Conservation (phyloP, 768 basidiomycete species). For the Lactarius tabidus region DNA sequence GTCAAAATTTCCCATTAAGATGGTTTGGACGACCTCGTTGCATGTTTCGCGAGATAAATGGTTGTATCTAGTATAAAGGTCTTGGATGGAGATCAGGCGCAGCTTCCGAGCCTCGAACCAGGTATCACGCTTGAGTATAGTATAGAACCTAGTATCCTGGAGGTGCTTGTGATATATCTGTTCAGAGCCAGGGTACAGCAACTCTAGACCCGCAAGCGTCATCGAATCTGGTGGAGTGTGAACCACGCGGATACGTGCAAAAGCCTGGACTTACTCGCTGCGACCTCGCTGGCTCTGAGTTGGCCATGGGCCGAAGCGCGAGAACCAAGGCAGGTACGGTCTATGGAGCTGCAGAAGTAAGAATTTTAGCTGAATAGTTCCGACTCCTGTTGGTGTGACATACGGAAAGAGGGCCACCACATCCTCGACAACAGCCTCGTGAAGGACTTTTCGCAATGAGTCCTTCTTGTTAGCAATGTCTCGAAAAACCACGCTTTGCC, state of each 20-base stretch:
- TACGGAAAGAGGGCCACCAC: not conserved
- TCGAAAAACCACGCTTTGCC: not conserved
- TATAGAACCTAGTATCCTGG: not conserved
- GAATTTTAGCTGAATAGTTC: not conserved
- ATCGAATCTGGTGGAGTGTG: not conserved
- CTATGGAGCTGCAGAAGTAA: not conserved
- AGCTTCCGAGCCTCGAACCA: not conserved
- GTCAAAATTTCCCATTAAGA: not conserved
- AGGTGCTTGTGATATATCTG: not conserved
- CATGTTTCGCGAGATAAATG: not conserved
- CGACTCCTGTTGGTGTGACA: not conserved
- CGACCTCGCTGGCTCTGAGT: not conserved
- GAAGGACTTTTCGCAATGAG: not conserved
- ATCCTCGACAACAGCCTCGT: not conserved
- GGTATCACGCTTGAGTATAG: not conserved
- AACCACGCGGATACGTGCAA: not conserved
- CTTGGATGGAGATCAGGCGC: not conserved
- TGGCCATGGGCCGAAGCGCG: too few species aligned
- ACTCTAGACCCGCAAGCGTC: not conserved
- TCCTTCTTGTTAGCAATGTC: not conserved
- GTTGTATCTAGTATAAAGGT: not conserved
- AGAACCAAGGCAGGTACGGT: not conserved
- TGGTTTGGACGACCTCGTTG: not conserved
- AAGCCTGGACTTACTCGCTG: not conserved
- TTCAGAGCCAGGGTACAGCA: too few species aligned